Base-by-base conservation (phyloP, 2,329 filamentous ascomycete genomes). In the Mycosphaerella sp. region DNA sequence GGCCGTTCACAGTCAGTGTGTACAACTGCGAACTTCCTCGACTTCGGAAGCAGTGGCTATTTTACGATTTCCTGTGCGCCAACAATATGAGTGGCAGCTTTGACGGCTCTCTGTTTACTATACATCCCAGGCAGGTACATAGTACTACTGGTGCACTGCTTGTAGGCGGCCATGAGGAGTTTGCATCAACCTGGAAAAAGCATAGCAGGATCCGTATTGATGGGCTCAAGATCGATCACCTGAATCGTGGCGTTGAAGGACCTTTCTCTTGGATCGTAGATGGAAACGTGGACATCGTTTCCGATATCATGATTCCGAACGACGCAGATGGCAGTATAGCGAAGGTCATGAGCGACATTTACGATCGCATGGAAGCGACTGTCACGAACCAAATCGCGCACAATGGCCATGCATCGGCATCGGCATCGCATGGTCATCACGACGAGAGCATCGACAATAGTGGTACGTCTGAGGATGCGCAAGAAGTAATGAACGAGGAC, bases 241-340 rank as follows among this genome's bases (percentile, higher is more conserved):
- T 98, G 8, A 98, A 98, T 68, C 83, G 90, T 41, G 91, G 91
- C 23, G 89, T 95, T 14, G 84, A 93, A 58, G 93, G 93, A 0
- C 91, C 92, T 0, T 96, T 98, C 70, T 91, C 89, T 3, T 98
- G 93, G 93, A 98, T 98, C 50, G 87, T 95, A 62, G 89, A 97
- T 72, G 93, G 93, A 34, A 95, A 93, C 59, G 90, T 98, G 40
- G 93, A 98, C 68, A 95, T 98, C 58, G 85, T 97, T 11, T 87
- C 93, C 6, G 93, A 98, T 66, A 84, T 98, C 60, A 92, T 95
- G 83, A 88, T 98, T 58, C 93, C 93, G 0, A 83, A 84, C 32
- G 93, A 97, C 51, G 82, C 83, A 40, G 88, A 95, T 55, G 90
- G 92, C 58, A 88, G 91, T 59, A 85, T 98, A 53, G 86, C 86